These are phyloP conservation scores for Phytophthora fragariae DNA, from an alignment of 352 stramenopile species.

Conservation along the genomic window DNA sequence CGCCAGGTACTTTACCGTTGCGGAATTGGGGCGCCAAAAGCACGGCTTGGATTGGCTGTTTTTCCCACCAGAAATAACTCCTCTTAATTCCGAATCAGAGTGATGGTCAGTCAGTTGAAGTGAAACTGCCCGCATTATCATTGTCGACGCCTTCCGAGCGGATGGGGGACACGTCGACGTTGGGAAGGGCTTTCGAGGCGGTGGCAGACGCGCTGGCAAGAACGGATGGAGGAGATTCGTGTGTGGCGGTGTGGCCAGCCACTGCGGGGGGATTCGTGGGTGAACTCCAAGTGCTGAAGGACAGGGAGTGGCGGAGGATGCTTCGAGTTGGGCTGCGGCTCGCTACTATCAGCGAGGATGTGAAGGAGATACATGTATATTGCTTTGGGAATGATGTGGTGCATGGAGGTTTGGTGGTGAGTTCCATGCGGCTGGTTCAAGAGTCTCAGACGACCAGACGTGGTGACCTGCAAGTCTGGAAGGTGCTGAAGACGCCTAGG, in stretches of 20 bases:
- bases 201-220: slow-evolving; percentile 1
- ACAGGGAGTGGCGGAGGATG: slow-evolving; percentile 45
- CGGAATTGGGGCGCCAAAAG: slow-evolving; percentile 16
- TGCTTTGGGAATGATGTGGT: slow-evolving; percentile 43
- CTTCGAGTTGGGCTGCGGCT: slow-evolving; percentile 38
- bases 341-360: slow-evolving; percentile 19
- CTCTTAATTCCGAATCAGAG: slow-evolving; percentile 10
- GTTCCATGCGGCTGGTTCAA: slow-evolving; percentile 32
- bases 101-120: slow-evolving; percentile 30
- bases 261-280: slow-evolving; percentile 25
- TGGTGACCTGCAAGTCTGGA: slow-evolving; percentile 7
- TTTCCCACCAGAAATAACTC: slow-evolving; percentile 15
- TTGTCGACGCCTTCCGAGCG: neutral
- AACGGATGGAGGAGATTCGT: neutral
- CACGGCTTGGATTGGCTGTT: neutral
- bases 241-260: slow-evolving; percentile 25
- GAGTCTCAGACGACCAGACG: slow-evolving; percentile 4
- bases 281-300: slow-evolving; percentile 32
- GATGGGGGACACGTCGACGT: slow-evolving; percentile 5
- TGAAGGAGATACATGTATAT: slow-evolving; percentile 45
- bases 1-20: neutral
- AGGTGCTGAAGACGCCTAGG: slow-evolving; percentile 13
- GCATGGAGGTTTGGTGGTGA: slow-evolving; percentile 35
- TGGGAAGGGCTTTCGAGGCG: slow-evolving; percentile 9
- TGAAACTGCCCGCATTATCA: neutral